Conservation (phyloP, 148 eudicot species). For the Camellia sinensis region DNA sequence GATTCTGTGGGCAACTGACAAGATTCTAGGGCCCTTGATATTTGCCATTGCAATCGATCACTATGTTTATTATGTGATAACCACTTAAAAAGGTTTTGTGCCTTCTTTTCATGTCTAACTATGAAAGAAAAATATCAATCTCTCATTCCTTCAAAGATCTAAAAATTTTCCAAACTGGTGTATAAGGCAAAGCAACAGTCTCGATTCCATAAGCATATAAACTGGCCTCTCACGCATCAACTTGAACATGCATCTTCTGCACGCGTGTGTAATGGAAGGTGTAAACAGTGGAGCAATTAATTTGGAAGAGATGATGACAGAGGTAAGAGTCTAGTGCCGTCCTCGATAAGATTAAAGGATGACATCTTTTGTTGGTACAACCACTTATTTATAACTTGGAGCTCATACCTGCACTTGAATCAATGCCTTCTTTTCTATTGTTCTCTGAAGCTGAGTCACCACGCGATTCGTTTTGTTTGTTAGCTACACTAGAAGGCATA, state of each 20-base stretch:
- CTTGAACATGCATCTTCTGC: not conserved
- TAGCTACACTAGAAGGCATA: constrained; percentile 38
- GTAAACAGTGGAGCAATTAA: not conserved
- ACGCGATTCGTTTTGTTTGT: constrained; percentile 35
- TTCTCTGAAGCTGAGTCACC: constrained; percentile 47
- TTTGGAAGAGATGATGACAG: not conserved
- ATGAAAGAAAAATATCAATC: no score
- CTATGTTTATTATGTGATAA: no score
- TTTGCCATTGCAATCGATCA: not conserved
- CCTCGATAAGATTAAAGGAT: constrained; percentile 1
- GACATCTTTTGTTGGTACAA: not conserved
- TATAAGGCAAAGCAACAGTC: no score
- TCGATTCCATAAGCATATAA: no score
- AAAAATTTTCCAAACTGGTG: no score
- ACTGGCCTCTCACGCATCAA: no score
- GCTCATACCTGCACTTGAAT: constrained; percentile 34
- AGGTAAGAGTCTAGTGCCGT: not conserved
- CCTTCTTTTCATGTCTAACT: no score
- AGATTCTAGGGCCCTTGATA: not conserved
- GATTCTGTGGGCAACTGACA: not conserved
- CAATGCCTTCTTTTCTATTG: constrained; percentile 39
- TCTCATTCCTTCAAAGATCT: no score
- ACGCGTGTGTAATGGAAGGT: not conserved
- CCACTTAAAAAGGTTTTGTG: no score
- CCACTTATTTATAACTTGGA: not conserved